Percentiles rank a stretch among this genome's conserved stretches.
Evolutionary conservation across 176 grass and related monocot genomes (phyloP).

Genomic region (Lolium perenne): DNA sequence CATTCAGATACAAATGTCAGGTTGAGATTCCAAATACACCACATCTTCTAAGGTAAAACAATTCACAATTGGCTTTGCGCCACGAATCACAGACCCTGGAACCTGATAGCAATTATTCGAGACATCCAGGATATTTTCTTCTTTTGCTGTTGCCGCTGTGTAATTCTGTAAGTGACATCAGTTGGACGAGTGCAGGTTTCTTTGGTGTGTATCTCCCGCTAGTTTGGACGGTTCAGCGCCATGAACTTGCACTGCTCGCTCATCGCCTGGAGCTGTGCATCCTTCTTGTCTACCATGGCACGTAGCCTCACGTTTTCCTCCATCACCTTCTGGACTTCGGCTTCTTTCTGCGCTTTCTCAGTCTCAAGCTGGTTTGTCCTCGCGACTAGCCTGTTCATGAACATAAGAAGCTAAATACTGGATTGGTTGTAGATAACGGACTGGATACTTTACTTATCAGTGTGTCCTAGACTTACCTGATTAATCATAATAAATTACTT

Average conservation of each 20-base stretch:
- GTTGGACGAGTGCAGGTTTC: conserved; percentile 22
- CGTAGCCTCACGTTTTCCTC: conserved; percentile 89
- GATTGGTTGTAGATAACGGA: not conserved
- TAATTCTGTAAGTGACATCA: conserved; percentile 41
- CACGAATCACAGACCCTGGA: not conserved
- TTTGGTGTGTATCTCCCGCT: conserved; percentile 3
- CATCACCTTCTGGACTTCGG: conserved; percentile 78
- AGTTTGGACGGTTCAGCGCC: conserved; percentile 59
- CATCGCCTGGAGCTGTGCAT: conserved; percentile 74
- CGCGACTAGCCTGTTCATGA: conserved; percentile 61
- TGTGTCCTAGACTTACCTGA: conserved; percentile 6
- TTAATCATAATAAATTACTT: conserved; percentile 26
- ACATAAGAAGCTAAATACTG: not conserved
- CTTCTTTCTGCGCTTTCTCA: conserved; percentile 90
- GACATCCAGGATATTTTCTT: not conserved
- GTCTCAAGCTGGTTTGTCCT: conserved; percentile 75
- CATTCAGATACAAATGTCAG: conserved; percentile 19
- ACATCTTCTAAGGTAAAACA: conserved; percentile 41
- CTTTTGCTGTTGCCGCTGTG: not conserved
- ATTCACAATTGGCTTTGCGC: not conserved
- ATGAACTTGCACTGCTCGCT: conserved; percentile 99
- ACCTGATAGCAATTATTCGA: not conserved
- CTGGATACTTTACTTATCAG: not conserved
- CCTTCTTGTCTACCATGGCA: conserved; percentile 84
- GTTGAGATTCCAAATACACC: conserved; percentile 7